These are phyloP conservation scores for Chytriomyces sp. DNA, from an alignment of 192 early-diverging fungal species.

Conservation along the genomic window DNA sequence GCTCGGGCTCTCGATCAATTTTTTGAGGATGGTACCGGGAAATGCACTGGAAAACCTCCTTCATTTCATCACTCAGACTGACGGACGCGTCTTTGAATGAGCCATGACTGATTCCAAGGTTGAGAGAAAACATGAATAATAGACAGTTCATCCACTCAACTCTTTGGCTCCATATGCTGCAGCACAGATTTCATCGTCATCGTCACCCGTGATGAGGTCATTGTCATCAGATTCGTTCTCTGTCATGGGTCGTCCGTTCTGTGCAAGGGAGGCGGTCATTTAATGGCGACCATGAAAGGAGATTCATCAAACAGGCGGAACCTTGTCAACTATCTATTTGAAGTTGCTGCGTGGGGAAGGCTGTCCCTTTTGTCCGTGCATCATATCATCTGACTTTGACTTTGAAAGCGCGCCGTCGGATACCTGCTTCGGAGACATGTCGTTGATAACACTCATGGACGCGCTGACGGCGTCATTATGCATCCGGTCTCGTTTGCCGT, in stretches of 20 bases:
- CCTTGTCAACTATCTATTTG: too few species aligned
- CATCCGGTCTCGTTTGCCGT: background rate
- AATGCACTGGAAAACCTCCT: conserved; percentile 58
- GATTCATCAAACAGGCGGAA: too few species aligned
- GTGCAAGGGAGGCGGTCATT: background rate
- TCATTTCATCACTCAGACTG: conserved; percentile 44
- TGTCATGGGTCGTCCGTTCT: background rate
- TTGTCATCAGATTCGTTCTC: conserved; percentile 47
- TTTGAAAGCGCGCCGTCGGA: background rate
- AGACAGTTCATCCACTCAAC: background rate
- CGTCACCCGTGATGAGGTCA: conserved; percentile 28
- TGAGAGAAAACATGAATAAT: background rate
- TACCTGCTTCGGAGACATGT: background rate
- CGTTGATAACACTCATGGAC: conserved; percentile 3
- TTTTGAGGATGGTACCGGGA: conserved; percentile 55
- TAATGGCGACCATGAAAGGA: too few species aligned
- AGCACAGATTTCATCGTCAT: conserved; percentile 22
- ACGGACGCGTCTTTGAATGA: conserved; percentile 2
- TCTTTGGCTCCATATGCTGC: conserved; percentile 10
- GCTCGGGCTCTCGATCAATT: conserved; percentile 52
- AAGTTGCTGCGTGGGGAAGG: background rate
- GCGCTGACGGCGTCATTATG: background rate
- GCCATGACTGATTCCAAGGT: background rate
- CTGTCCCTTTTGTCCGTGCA: background rate
- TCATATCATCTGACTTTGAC: conserved; percentile 21